Conservation (phyloP, 345 rosid species). For the Hirschfeldia incana region DNA sequence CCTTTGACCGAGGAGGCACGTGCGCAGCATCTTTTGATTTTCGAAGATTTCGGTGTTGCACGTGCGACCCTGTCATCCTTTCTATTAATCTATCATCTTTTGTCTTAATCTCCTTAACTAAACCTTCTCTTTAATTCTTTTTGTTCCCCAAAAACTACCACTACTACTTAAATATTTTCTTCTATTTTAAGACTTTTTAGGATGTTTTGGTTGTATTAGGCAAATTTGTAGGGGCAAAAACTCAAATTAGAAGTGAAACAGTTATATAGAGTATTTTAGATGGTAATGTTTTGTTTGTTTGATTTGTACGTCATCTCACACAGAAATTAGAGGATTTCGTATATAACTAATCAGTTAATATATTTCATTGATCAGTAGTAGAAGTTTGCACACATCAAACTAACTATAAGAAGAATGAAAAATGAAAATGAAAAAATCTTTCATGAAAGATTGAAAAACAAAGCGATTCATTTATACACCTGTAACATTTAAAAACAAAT, state of each 20-base stretch:
- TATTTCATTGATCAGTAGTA: background rate
- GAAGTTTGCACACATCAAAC: background rate
- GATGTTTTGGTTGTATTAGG: constrained; percentile 37
- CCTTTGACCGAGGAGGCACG: constrained; percentile 80
- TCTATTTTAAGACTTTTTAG: background rate
- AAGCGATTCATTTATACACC: background rate
- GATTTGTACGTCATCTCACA: constrained; percentile 5
- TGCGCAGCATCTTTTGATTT: constrained; percentile 58
- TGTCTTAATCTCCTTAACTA: constrained; percentile 40
- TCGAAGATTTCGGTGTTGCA: constrained; percentile 78
- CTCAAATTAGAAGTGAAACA: constrained; percentile 25
- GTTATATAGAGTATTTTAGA: background rate
- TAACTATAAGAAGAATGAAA: background rate
- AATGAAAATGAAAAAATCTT: background rate
- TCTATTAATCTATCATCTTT: constrained; percentile 34
- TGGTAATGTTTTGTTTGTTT: constrained; percentile 2
- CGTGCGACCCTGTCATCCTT: constrained; percentile 56
- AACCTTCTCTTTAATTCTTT: constrained; percentile 32
- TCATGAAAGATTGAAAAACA: background rate
- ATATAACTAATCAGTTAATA: background rate
- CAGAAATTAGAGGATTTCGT: background rate
- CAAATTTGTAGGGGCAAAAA: constrained; percentile 37
- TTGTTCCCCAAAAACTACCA: constrained; percentile 7
- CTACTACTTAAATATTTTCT: background rate
- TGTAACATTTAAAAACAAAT: background rate